These are phyloP conservation scores for Podaxis sp. DNA, from an alignment of 768 basidiomycete species.

Conservation along the genomic window DNA sequence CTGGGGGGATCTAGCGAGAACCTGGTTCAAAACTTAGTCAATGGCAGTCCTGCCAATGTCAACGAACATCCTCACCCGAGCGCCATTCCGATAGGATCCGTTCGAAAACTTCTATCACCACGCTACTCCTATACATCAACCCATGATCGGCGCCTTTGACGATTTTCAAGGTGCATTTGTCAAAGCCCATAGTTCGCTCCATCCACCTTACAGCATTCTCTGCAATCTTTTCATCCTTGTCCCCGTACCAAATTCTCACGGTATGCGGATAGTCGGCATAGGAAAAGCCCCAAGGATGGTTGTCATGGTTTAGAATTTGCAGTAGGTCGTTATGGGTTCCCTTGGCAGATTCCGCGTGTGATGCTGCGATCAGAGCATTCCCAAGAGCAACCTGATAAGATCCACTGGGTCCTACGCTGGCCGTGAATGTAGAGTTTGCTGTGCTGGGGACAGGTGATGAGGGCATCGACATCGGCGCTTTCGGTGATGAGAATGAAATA, in stretches of 20 bases:
- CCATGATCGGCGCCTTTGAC: conserved; percentile 89
- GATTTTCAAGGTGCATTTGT: conserved; percentile 75
- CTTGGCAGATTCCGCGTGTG: conserved; percentile 90
- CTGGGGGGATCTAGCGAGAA: not conserved
- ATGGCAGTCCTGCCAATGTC: not conserved
- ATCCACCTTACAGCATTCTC: conserved; percentile 92
- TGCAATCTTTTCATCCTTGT: conserved; percentile 90
- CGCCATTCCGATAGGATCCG: conserved; percentile 60
- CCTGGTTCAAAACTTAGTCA: conserved; percentile 6
- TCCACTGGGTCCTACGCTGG: conserved; percentile 28
- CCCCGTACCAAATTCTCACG: conserved; percentile 91
- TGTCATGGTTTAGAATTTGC: conserved; percentile 89
- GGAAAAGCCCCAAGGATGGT: conserved; percentile 87
- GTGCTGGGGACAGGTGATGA: conserved; percentile 53
- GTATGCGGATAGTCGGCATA: conserved; percentile 76
- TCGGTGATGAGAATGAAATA: conserved; percentile 65
- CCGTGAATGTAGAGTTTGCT: conserved; percentile 34
- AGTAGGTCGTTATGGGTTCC: conserved; percentile 91
- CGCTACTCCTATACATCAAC: conserved; percentile 88
- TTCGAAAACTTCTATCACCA: conserved; percentile 86
- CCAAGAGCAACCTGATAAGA: conserved; percentile 74
- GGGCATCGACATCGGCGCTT: conserved; percentile 41
- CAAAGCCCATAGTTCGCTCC: conserved; percentile 79
- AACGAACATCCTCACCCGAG: conserved; percentile 20
- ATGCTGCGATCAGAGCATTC: conserved; percentile 89